Base-by-base conservation (phyloP, 352 stramenopile species). In the Globisporangium cederbergense region DNA sequence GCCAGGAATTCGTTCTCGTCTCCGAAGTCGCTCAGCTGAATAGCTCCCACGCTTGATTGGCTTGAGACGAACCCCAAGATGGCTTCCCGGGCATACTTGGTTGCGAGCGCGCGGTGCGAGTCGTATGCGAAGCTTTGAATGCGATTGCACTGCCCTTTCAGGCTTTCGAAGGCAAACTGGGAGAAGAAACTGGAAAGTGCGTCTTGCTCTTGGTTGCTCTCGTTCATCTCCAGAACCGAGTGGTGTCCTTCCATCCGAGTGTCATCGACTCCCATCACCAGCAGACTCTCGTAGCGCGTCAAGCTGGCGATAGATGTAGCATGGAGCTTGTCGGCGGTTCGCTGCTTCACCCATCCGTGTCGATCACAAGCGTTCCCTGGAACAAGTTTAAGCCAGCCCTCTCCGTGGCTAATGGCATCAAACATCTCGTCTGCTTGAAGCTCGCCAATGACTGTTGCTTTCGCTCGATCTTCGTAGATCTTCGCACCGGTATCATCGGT, bases 51-150 rank as follows among this genome's bases (percentile, higher is more conserved):
- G 50, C 58, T 55, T 22, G 60, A 40, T 45, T 62, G 55, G 34
- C 51, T 68, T 4, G 65, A 65, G 8, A 93, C 49, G 25, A 90
- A 71, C 11, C 66, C 73, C 2, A 73, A 9, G 6, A 91, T 65
- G 10, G 73, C 71, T 45, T 81, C 70, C 20, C 79, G 75, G 10
- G 85, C 80, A 32, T 68, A 65, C 59, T 91, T 89, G 9, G 75
- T 92, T 13, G 80, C 60, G 13, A 88, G 58, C 0, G 85, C 85
- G 8, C 77, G 72, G 63, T 91, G 80, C 0, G 73, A 73, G 30
- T 94, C 85, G 56, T 83, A 82, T 4, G 78, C 78, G 13, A 90
- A 72, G 59, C 75, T 87, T 46, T 91, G 83, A 28, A 86, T 73
- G 14, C 85, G 74, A 51, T 73, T 65, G 9, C 65, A 69, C 65